Percentiles rank a stretch among this genome's conserved stretches.
Conservation (phyloP, 768 basidiomycete genomes). For the Lactarius trivialis region DNA sequence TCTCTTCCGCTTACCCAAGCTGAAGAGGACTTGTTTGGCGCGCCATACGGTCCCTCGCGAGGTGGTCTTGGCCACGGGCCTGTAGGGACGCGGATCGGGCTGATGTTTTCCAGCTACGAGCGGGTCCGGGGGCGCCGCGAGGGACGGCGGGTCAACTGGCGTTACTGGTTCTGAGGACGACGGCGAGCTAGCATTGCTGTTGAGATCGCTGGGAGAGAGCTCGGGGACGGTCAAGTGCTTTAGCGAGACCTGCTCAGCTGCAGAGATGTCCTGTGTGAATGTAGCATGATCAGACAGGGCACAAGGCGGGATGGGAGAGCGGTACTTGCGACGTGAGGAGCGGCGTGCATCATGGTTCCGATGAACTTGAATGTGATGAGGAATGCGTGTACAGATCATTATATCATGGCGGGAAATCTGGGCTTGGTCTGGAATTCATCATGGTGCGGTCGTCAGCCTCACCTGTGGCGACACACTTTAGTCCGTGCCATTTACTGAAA, state of each 20-base stretch:
- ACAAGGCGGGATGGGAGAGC: neutral
- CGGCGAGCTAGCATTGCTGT: constrained; percentile 8
- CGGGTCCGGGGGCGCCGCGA: neutral
- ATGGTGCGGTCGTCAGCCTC: neutral
- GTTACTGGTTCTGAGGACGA: constrained; percentile 10
- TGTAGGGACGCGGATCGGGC: constrained; percentile 11
- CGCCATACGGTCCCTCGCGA: constrained; percentile 10
- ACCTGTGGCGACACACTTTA: too few relatives aligned
- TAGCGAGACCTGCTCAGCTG: constrained; percentile 21
- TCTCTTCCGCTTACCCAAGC: constrained; percentile 15
- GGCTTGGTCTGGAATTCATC: neutral
- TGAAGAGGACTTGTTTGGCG: constrained; percentile 7
- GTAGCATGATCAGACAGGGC: neutral
- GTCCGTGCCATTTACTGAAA: too few relatives aligned
- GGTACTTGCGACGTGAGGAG: constrained; percentile 14
- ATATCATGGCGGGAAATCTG: neutral
- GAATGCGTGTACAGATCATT: neutral
- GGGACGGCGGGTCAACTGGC: neutral
- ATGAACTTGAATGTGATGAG: neutral
- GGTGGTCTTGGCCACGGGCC: neutral
- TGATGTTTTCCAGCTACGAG: constrained; percentile 14
- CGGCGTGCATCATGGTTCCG: constrained; percentile 7
- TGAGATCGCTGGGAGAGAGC: constrained; percentile 13
- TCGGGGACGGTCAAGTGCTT: constrained; percentile 5
- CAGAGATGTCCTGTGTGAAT: constrained; percentile 2